Base-by-base conservation (phyloP, 768 basidiomycete genomes). In the Coprinopsis sp. region DNA sequence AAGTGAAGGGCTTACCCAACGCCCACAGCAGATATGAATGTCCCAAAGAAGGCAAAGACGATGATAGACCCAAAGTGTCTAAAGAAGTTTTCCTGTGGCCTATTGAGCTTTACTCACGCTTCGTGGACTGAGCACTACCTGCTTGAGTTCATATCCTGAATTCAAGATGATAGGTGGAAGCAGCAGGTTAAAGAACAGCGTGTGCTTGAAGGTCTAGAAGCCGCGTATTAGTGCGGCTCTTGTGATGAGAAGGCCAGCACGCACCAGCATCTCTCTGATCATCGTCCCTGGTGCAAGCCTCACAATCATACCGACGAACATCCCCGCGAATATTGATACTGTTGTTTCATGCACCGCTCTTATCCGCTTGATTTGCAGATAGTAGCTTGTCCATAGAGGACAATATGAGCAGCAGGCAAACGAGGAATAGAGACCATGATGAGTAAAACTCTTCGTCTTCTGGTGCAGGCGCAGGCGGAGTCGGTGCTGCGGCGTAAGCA, bases 141-240 rank as follows among this genome's bases (percentile, higher is more conserved):
- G 94, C 63, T 93, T 95, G 48, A 99, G 81, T 66, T 96, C 93
- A 63, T 96, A 99, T 5, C 96, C 96, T 2, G 93, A 96, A 65
- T 94, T 96, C 31, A 99, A 71, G 60, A 99, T 99, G 63, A 99
- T 99, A 1, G 96, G 96, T 4, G 95, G 96, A 3, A 98, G 79
- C n/a, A 99, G 74, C 18, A 98, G 76, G 65, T 99, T 98, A 75
- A 98, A 96, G 73, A 99, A 95, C 40, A 98, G 74, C 2, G 95
- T 97, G 60, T 95, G 91, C 63, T 89, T 91, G 76, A 95, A 95
- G 7, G 90, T 93, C 93, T 95, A 58, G 54, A 44, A 52, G 47
- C 52, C 37, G 31, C 37, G 37, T 24, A 38, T 37, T 21, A 21
- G 33, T 16, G 37, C 48, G 18, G 24, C 38, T 29, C 3, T 10